Base-by-base conservation (phyloP, 495 filamentous ascomycete genomes). In the Neurospora sp. region DNA sequence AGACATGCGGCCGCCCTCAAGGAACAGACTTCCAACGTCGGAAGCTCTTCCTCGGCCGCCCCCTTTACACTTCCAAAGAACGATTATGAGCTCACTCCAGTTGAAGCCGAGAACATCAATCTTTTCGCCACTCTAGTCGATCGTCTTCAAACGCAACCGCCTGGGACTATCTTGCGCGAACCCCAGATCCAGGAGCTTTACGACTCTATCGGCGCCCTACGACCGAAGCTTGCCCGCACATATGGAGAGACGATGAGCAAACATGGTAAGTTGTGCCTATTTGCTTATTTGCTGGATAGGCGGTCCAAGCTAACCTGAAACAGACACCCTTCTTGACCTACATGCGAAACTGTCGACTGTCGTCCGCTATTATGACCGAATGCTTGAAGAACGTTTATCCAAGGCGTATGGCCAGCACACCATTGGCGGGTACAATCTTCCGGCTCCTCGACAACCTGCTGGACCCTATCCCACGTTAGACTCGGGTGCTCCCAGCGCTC, bases 171-270 rank as follows among this genome's bases (percentile, higher is more conserved):
- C 69, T 82, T 99, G 38, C 86, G 96, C 71, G 96, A 99, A 76
- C 96, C 96, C 7, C 95, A 98, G 77, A 99, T 99, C 53, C 96
- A 99, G 79, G 96, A 99, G 82, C 85, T 99, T 9, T 99, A 99
- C 79, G 96, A 98, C 74, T 96, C 94, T 78, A 98, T 99, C 76
- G 94, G 96, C 14, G 83, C 92, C 4, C 85, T 99, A 73, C 89
- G 96, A 69, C 96, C 96, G 3, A 99, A 99, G 82, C 84, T 99
- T 70, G 96, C 96, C 18, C 89, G 96, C 71, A 98, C 95, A 9
- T 98, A 98, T 82, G 96, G 96, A 44, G 96, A 99, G 83, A 98
- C 96, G 1, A 98, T 98, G 96, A 98, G 95, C 87, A 99, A 98
- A 82, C 96, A 98, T 81, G 95, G 94, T 93, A 85, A 79, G 89